Percentiles rank a stretch among this genome's conserved stretches.
phyloP scores from a whole-genome alignment of 495 filamentous ascomycete species.

The Neurospora cerealis region DNA sequence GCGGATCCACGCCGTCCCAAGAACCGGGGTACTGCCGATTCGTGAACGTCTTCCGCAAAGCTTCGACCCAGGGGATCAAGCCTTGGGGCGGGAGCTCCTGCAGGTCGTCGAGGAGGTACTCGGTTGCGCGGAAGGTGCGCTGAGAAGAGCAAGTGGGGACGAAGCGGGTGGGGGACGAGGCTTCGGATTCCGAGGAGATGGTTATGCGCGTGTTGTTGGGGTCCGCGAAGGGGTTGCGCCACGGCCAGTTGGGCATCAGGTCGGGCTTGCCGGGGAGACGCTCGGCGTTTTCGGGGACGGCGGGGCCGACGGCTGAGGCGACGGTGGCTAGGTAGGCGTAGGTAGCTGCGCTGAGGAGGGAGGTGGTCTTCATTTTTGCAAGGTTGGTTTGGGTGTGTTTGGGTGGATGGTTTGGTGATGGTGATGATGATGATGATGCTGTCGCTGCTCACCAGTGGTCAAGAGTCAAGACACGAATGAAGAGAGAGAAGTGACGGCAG shows the following conservation, averaged over 20 bases:
- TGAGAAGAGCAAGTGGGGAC: conserved; percentile 12
- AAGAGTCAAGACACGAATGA: background rate
- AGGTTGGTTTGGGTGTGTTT: background rate
- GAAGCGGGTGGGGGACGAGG: background rate
- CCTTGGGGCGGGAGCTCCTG: conserved; percentile 14
- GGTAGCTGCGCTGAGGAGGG: conserved; percentile 5
- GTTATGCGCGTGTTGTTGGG: background rate
- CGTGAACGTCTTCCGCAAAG: conserved; percentile 20
- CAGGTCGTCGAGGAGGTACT: conserved; percentile 27
- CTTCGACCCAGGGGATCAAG: conserved; percentile 18
- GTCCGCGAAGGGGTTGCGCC: conserved; percentile 20
- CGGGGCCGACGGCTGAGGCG: conserved; percentile 15
- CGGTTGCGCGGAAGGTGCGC: conserved; percentile 14
- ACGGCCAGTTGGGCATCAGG: conserved; percentile 18
- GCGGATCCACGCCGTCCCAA: conserved; percentile 29
- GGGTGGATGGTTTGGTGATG: background rate
- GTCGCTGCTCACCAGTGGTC: background rate
- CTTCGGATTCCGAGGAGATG: background rate
- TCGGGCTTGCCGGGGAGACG: conserved; percentile 16
- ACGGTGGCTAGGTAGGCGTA: conserved; percentile 8
- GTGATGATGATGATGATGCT: background rate
- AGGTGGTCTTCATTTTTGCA: conserved; percentile 15
- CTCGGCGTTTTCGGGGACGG: conserved; percentile 5
- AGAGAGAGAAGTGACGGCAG: background rate
- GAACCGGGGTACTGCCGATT: conserved; percentile 22